Base-by-base conservation (phyloP, 1,284 basidiomycete species). In the Athelia sp. region DNA sequence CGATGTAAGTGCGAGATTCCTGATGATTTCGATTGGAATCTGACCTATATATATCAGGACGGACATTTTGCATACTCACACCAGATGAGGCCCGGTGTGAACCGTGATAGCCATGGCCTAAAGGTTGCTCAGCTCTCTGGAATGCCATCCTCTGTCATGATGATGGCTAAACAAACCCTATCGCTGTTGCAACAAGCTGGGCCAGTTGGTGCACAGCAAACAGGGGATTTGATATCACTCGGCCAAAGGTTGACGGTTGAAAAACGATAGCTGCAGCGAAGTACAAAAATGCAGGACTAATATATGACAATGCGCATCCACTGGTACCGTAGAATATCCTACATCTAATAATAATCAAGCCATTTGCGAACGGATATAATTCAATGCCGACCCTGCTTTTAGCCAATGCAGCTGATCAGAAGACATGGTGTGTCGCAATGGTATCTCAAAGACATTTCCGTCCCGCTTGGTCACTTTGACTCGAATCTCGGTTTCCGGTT, bases 81-180 rank as follows among this genome's bases (percentile, higher is more conserved):
- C 62, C 77, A 76, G 19, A 67, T 98, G 40, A 74, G 75, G 45
- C 82, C 84, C 3, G 96, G 96, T 1, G 82, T 98, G 48, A 98
- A 97, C 65, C 78, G 86, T 46, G 79, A 96, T 57, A 97, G 94
- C 49, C 94, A 98, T 60, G 96, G 94, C 0, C 71, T 99, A 35
- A 91, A 93, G 64, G 92, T 97, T 15, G 95, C 95, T 4, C 81
- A 85, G 48, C 66, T 98, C 14, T 93, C 93, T 6, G 91, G 91
- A 3, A 82, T 98, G 74, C 96, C 95, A 1, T 56, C 71, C 2
- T 62, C 74, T 11, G 85, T 79, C 0, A 65, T 93, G 44, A 55
- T 64, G 2, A 69, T 90, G 14, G 91, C 90, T 1, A 65, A 65
- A 24, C 62, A 73, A 10, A 75, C 77, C 8, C 63, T 89, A 19